These are phyloP conservation scores for Micromonas commoda DNA, from an alignment of 139 green algal genomes.

Conservation along the genomic window DNA sequence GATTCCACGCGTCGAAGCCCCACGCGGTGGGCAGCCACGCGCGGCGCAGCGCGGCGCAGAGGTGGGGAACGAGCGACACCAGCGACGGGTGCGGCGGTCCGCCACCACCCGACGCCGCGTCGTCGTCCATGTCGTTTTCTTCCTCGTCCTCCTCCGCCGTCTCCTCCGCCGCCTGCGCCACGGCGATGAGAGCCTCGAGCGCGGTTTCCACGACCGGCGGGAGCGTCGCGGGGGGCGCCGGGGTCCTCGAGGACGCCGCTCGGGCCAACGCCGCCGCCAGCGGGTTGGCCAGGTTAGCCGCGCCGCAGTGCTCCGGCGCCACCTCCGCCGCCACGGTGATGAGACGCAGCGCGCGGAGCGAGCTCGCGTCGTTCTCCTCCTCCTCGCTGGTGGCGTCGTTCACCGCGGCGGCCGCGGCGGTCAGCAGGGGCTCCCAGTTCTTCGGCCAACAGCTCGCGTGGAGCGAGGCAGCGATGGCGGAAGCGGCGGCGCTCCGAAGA, in stretches of 20 bases:
- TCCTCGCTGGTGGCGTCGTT: neutral
- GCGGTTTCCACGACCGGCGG: neutral
- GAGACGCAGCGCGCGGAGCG: neutral
- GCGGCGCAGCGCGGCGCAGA: neutral
- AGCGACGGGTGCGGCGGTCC: neutral
- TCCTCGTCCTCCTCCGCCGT: neutral
- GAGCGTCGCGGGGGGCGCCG: neutral
- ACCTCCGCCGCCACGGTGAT: neutral
- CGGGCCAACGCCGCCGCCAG: neutral
- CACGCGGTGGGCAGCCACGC: slow-evolving; percentile 8
- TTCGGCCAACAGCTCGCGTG: neutral
- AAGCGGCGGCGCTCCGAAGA: neutral
- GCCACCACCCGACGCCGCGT: neutral
- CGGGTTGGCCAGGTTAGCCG: neutral
- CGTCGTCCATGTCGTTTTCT: neutral
- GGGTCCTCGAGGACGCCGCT: neutral
- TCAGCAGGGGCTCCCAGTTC: neutral
- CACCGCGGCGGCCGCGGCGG: too few relatives aligned
- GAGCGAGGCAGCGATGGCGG: neutral
- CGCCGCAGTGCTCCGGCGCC: neutral
- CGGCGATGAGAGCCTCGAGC: neutral
- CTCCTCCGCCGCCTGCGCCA: neutral
- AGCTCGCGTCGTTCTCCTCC: neutral
- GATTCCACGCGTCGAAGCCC: neutral
- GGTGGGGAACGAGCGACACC: neutral